Conservation (phyloP, 2,329 filamentous ascomycete genomes). For the Blumeriella jaapii region DNA sequence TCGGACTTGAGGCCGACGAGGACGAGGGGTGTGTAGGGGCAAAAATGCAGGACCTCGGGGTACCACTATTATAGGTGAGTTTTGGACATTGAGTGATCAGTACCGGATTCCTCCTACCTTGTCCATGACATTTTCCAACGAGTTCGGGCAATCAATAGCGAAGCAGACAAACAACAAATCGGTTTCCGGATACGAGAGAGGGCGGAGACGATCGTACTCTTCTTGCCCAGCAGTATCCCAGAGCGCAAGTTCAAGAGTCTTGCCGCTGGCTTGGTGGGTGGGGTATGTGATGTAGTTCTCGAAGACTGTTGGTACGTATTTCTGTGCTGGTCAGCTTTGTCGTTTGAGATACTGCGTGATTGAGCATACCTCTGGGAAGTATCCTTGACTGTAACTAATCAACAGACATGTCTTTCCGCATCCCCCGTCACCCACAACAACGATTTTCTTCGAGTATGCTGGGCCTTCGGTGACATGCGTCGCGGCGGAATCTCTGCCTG, state of each 20-base stretch:
- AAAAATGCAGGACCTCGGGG: conserved; percentile 97
- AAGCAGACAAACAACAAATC: conserved; percentile 98
- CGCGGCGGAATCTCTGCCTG: conserved; percentile 63
- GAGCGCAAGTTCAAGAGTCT: conserved; percentile 89
- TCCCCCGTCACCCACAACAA: conserved; percentile 94
- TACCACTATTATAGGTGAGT: conserved; percentile 63
- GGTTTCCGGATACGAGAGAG: conserved; percentile 94
- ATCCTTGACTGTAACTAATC: conserved; percentile 97
- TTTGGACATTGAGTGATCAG: too few species aligned
- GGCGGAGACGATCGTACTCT: conserved; percentile 92
- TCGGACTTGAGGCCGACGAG: conserved; percentile 96
- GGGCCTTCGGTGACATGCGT: conserved; percentile 86
- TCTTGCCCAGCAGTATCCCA: conserved; percentile 99
- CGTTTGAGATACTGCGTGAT: background rate
- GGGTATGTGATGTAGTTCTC: conserved; percentile 99
- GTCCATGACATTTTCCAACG: conserved; percentile 95
- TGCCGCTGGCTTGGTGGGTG: conserved; percentile 74
- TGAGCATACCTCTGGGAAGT: conserved; percentile 80
- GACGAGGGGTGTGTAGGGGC: conserved; percentile 90
- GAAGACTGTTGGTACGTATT: conserved; percentile 99
- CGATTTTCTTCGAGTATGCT: conserved; percentile 96
- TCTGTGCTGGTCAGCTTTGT: conserved; percentile 41
- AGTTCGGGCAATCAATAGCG: conserved; percentile 97
- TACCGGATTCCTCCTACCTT: conserved; percentile 52
- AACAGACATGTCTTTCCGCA: conserved; percentile 97